These are phyloP conservation scores for Suillus fuscotomentosus DNA, from an alignment of 768 basidiomycete species.

Conservation along the genomic window DNA sequence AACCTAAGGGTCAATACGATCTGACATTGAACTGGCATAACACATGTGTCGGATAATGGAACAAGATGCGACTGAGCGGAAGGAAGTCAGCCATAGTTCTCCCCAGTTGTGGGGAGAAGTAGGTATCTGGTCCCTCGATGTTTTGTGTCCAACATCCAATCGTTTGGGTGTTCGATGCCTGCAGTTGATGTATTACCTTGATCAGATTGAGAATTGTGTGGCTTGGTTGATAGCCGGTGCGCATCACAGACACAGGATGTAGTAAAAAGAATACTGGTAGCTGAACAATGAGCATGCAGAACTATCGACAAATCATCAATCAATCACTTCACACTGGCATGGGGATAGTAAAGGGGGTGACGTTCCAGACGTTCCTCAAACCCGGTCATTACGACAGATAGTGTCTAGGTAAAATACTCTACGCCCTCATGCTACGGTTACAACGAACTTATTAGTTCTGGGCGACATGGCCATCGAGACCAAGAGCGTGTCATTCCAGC, in stretches of 20 bases:
- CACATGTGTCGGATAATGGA: too few species aligned
- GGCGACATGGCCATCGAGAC: slow-evolving; percentile 34
- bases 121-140: neutral
- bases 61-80: neutral
- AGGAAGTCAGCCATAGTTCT: too few species aligned
- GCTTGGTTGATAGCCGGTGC: neutral
- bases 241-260: neutral
- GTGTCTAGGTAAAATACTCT: neutral
- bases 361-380: neutral
- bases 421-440: slow-evolving; percentile 4
- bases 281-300: neutral
- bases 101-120: too few species aligned
- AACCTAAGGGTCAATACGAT: too few species aligned
- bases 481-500: slow-evolving; percentile 35
- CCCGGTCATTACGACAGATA: neutral
- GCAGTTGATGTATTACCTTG: neutral
- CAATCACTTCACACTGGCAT: neutral
- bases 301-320: neutral
- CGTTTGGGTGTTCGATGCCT: neutral
- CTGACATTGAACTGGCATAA: too few species aligned
- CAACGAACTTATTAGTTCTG: slow-evolving; percentile 12
- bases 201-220: neutral
- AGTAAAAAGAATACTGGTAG: neutral
- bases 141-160: neutral
- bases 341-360: neutral